A percentile compares a stretch with the other conserved stretches of the same genome.
Conservation (phyloP, 345 rosid species). For the Anastatica hierochuntica region DNA sequence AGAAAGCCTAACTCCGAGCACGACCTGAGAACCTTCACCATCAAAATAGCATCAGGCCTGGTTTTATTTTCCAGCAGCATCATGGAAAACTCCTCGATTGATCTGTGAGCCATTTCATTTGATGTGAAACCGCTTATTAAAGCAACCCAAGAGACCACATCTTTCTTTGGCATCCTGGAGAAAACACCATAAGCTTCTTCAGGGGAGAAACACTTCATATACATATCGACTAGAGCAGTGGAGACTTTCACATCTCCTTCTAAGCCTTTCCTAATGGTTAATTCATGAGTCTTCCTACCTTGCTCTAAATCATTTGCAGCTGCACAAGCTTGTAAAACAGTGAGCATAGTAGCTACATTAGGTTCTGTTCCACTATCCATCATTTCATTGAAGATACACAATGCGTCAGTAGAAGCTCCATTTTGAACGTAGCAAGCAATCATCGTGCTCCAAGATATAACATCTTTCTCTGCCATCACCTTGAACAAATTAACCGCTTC, state of each 20-base stretch:
- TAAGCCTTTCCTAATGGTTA: slow-evolving; percentile 32
- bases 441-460: slow-evolving; percentile 51
- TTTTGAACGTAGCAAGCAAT: slow-evolving; percentile 35
- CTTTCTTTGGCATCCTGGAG: slow-evolving; percentile 35
- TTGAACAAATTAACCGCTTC: slow-evolving; percentile 29
- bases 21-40: slow-evolving; percentile 46
- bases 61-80: slow-evolving; percentile 33
- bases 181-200: slow-evolving; percentile 40
- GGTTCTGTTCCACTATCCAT: slow-evolving; percentile 28
- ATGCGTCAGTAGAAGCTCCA: slow-evolving; percentile 30
- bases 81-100: slow-evolving; percentile 29
- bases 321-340: slow-evolving; percentile 45
- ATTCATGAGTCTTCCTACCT: slow-evolving; percentile 41
- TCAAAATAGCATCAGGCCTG: slow-evolving; percentile 44
- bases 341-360: slow-evolving; percentile 30
- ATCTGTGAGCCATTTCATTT: slow-evolving; percentile 38
- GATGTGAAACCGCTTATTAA: slow-evolving; percentile 44
- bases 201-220: slow-evolving; percentile 45
- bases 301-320: slow-evolving; percentile 29
- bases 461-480: slow-evolving; percentile 36
- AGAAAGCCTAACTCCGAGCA: slow-evolving; percentile 43
- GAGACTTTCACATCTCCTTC: slow-evolving; percentile 34
- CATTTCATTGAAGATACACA: slow-evolving; percentile 37
- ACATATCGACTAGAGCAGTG: slow-evolving; percentile 50
- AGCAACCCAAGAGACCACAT: slow-evolving; percentile 54